These are phyloP conservation scores for Penicillium sp. DNA, from an alignment of 2,329 filamentous ascomycete species.

Conservation along the genomic window DNA sequence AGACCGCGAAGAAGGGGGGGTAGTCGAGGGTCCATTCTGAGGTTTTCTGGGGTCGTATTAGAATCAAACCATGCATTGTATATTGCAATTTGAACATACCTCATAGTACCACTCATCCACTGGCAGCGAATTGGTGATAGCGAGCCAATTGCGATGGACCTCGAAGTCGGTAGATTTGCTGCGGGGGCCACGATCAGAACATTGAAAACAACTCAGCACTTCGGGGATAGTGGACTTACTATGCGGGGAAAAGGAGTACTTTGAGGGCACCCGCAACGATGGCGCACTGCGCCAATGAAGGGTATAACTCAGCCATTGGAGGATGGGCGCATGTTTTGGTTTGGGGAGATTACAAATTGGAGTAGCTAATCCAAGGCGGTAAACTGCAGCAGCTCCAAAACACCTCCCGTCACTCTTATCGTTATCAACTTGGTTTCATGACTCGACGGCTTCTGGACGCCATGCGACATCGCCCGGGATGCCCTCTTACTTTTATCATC, in stretches of 20 bases:
- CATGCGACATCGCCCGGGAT: conserved; percentile 44
- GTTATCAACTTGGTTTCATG: not conserved
- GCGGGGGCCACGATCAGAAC: conserved; percentile 43
- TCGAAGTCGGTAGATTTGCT: conserved; percentile 99
- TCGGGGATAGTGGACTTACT: not conserved
- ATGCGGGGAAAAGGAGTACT: conserved; percentile 18
- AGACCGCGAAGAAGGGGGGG: conserved; percentile 91
- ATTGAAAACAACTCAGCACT: not conserved
- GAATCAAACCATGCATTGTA: not conserved
- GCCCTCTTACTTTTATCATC: conserved; percentile 64
- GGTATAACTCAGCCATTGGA: conserved; percentile 57
- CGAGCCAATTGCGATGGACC: conserved; percentile 92
- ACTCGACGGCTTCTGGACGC: not conserved
- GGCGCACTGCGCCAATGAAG: conserved; percentile 72
- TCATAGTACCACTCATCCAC: conserved; percentile 93
- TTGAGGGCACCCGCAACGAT: conserved; percentile 86
- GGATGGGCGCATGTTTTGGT: conserved; percentile 27
- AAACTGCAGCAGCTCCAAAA: not conserved
- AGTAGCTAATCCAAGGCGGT: not conserved
- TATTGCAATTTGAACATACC: conserved; percentile 40
- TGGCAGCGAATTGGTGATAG: conserved; percentile 86
- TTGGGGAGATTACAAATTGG: not conserved
- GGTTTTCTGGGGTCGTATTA: conserved; percentile 61
- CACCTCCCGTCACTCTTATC: not conserved
- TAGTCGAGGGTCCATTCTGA: conserved; percentile 99